Evolutionary conservation across 805 yeast species (phyloP).

Genomic region (Cyberlindnera xylosilytica): DNA sequence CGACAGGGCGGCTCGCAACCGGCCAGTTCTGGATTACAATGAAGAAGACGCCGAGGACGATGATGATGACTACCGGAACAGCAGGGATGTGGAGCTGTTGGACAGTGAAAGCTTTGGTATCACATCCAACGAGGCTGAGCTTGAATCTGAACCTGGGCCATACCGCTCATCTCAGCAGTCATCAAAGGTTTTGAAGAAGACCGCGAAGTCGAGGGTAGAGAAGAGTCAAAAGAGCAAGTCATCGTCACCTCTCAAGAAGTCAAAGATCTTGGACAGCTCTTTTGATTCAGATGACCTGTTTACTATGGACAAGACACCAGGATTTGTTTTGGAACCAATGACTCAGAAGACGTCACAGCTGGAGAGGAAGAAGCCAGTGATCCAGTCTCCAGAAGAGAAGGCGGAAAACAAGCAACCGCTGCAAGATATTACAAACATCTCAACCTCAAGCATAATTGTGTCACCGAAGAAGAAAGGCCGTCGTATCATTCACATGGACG

Average conservation of each 20-base stretch:
- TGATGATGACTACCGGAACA: too few relatives aligned
- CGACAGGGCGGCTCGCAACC: too few relatives aligned
- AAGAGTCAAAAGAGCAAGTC: conserved; percentile 5
- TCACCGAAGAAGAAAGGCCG: conserved; percentile 11
- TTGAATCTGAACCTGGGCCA: conserved; percentile 20
- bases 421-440: conserved; percentile 16
- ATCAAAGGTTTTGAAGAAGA: background rate
- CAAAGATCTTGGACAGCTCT: conserved; percentile 26
- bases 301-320: conserved; percentile 14
- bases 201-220: background rate
- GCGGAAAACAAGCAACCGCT: conserved; percentile 6
- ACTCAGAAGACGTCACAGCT: background rate
- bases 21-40: too few relatives aligned
- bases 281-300: conserved; percentile 22
- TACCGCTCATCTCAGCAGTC: conserved; percentile 10
- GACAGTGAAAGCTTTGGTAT: conserved; percentile 25
- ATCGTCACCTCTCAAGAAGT: conserved; percentile 14
- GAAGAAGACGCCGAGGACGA: background rate
- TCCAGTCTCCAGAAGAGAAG: too few relatives aligned
- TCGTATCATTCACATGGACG: background rate
- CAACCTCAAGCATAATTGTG: background rate
- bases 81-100: too few relatives aligned
- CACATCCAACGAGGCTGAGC: conserved; percentile 19
- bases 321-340: conserved; percentile 3
- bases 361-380: too few relatives aligned